These are phyloP conservation scores for Clonostachys chloroleuca DNA, from an alignment of 2,329 filamentous ascomycete species.

Conservation along the genomic window DNA sequence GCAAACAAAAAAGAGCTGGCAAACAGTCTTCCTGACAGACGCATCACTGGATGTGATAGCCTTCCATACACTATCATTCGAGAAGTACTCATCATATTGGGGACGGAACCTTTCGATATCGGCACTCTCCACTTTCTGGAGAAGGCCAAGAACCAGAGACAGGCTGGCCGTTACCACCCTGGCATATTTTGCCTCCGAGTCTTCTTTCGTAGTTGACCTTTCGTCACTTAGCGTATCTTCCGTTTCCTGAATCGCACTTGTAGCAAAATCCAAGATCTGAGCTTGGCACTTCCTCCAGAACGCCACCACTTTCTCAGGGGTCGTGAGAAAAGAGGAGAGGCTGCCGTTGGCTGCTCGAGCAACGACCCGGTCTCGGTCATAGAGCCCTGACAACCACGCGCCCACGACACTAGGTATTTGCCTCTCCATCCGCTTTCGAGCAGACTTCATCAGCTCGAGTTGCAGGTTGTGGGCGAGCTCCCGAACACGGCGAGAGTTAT, in stretches of 20 bases:
- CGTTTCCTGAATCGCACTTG: slow-evolving; percentile 76
- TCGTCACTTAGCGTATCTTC: slow-evolving; percentile 83
- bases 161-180: slow-evolving; percentile 61
- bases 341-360: slow-evolving; percentile 74
- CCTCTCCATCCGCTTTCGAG: slow-evolving; percentile 79
- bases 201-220: slow-evolving; percentile 76
- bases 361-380: slow-evolving; percentile 78
- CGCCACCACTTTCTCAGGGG: slow-evolving; percentile 69
- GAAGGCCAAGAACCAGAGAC: slow-evolving; percentile 47
- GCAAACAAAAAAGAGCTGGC: slow-evolving; percentile 44
- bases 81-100: slow-evolving; percentile 63
- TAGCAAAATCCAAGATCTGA: slow-evolving; percentile 78
- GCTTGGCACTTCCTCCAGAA: slow-evolving; percentile 81
- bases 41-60: slow-evolving; percentile 59
- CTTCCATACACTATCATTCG: slow-evolving; percentile 62
- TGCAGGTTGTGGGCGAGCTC: slow-evolving; percentile 80
- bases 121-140: slow-evolving; percentile 38
- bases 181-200: slow-evolving; percentile 80
- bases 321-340: slow-evolving; percentile 69
- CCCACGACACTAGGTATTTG: slow-evolving; percentile 74
- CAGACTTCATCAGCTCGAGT: slow-evolving; percentile 52
- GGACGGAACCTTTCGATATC: slow-evolving; percentile 57
- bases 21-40: slow-evolving; percentile 44
- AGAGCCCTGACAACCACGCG: slow-evolving; percentile 86
- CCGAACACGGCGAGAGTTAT: slow-evolving; percentile 81